Conservation (phyloP, 2,329 filamentous ascomycete genomes). For the Orbilia quercus region DNA sequence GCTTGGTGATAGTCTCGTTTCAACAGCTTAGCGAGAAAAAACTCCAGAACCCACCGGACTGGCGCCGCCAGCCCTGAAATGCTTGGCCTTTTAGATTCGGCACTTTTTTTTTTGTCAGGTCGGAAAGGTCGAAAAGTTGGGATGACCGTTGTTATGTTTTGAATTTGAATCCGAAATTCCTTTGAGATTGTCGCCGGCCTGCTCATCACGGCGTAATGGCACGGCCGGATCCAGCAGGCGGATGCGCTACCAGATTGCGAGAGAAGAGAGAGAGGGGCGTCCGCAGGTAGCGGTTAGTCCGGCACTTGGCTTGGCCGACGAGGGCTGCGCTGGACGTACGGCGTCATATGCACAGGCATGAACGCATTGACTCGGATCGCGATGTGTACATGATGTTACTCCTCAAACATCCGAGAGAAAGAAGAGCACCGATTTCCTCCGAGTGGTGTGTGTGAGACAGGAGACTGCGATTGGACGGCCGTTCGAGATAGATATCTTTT, state of each 20-base stretch:
- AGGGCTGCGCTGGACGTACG: background rate
- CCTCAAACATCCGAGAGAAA: no score
- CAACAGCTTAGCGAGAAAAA: constrained; percentile 32
- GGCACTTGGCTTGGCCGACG: background rate
- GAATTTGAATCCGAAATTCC: no score
- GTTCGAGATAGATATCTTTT: no score
- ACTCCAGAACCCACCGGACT: background rate
- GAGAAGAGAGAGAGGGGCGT: constrained; percentile 6
- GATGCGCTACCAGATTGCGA: constrained; percentile 4
- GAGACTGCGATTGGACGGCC: no score
- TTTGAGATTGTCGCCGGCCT: background rate
- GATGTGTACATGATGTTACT: background rate
- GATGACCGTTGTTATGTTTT: constrained; percentile 2
- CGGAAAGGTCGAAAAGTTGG: constrained; percentile 2
- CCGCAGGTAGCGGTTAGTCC: background rate
- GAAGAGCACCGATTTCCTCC: no score
- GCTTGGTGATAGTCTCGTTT: constrained; percentile 30
- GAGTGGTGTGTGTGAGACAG: no score
- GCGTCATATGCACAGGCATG: background rate
- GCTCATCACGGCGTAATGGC: background rate
- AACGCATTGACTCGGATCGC: background rate
- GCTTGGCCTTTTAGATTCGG: constrained; percentile 18
- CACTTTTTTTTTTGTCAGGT: background rate
- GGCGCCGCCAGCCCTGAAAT: constrained; percentile 25
- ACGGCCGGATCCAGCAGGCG: constrained; percentile 20